A percentile compares a stretch with the other conserved stretches of the same genome.
Conservation (phyloP, 2,329 filamentous ascomycete genomes). For the Polytolypa hystricis region DNA sequence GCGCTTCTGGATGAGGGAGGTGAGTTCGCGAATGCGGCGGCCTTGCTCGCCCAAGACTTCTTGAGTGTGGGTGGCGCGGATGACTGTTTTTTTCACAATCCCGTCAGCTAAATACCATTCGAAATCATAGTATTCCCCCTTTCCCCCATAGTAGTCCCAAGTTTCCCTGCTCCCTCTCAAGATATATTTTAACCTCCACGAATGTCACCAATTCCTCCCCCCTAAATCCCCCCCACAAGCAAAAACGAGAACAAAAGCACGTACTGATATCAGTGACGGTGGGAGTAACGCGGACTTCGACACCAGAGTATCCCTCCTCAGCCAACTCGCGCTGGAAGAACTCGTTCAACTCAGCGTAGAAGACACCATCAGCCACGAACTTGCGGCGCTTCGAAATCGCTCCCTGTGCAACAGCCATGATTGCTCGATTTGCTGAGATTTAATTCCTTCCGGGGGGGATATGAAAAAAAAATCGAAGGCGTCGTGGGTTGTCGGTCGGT, state of each 20-base stretch:
- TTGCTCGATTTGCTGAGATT: conserved; percentile 28
- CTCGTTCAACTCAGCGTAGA: conserved; percentile 99
- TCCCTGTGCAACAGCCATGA: conserved; percentile 41
- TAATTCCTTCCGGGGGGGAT: conserved; percentile 15
- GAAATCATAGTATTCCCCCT: too few relatives aligned
- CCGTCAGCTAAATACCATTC: too few relatives aligned
- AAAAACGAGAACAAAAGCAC: conserved; percentile 16
- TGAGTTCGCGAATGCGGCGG: conserved; percentile 99
- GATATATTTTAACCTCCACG: too few relatives aligned
- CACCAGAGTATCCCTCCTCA: conserved; percentile 99
- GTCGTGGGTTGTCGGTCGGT: conserved; percentile 2
- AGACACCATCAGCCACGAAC: conserved; percentile 97
- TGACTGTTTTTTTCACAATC: conserved; percentile 58
- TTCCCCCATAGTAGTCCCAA: too few relatives aligned
- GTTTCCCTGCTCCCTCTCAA: too few relatives aligned
- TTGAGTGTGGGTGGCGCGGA: conserved; percentile 99
- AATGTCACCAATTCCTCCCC: background rate
- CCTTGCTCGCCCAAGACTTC: conserved; percentile 99
- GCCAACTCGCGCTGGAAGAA: conserved; percentile 99
- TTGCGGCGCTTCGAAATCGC: conserved; percentile 46
- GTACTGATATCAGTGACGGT: conserved; percentile 97
- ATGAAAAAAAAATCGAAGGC: conserved; percentile 17
- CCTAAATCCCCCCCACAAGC: background rate
- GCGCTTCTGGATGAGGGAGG: conserved; percentile 99
- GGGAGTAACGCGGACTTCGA: conserved; percentile 98